Evolutionary conservation across 1,139 yeast species (phyloP).

Genomic region (Kodamaea suecica): DNA sequence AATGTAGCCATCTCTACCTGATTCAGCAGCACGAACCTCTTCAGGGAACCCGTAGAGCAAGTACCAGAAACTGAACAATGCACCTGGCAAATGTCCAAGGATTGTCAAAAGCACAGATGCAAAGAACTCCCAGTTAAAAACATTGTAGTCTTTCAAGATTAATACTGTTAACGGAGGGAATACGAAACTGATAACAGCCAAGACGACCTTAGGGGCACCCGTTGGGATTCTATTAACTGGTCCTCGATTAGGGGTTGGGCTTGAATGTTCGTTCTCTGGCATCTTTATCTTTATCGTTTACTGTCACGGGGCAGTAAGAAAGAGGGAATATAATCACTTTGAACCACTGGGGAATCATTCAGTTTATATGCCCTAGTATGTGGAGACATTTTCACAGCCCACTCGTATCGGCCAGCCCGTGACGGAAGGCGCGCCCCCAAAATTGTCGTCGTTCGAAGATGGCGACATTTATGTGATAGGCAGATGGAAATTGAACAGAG

Average conservation of each 20-base stretch:
- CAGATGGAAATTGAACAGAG: too few species aligned
- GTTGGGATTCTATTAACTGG: constrained; percentile 4
- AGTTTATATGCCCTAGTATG: too few species aligned
- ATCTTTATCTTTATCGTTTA: neutral
- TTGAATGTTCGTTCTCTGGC: neutral
- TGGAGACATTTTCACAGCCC: too few species aligned
- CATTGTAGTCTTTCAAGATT: constrained; percentile 25
- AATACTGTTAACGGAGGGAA: constrained; percentile 43
- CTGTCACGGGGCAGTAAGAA: too few species aligned
- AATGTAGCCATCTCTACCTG: constrained; percentile 19
- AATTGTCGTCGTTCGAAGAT: too few species aligned
- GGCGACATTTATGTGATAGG: too few species aligned
- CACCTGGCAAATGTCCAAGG: constrained; percentile 40
- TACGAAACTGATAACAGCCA: constrained; percentile 31
- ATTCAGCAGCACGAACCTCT: constrained; percentile 4
- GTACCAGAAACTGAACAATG: constrained; percentile 33
- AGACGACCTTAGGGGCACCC: constrained; percentile 17
- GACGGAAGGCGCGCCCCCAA: too few species aligned
- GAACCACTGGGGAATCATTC: too few species aligned
- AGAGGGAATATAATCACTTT: too few species aligned
- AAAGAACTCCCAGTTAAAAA: constrained; percentile 35
- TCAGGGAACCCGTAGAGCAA: constrained; percentile 17
- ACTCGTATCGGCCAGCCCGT: too few species aligned
- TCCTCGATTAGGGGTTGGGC: too few species aligned
- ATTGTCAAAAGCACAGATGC: constrained; percentile 35